A percentile compares a stretch with the other conserved stretches of the same genome.
Evolutionary conservation across 2,329 filamentous ascomycete species (phyloP).

Genomic region (Penicillium expansum): DNA sequence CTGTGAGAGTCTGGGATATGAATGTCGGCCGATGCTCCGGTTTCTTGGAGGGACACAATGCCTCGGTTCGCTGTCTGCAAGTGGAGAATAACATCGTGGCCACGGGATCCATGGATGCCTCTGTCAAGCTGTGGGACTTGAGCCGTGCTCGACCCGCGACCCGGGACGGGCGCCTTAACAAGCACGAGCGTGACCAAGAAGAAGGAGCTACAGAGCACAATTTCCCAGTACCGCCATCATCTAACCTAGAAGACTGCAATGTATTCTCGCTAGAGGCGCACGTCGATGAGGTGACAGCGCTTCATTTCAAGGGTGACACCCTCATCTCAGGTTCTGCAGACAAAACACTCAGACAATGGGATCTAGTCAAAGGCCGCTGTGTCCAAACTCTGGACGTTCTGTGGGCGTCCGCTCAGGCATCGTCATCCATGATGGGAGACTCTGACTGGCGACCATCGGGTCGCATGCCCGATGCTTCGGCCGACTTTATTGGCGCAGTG

Average conservation of each 20-base stretch:
- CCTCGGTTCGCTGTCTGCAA: slow-evolving; percentile 87
- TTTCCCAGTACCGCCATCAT: slow-evolving; percentile 64
- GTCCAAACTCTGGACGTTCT: slow-evolving; percentile 96
- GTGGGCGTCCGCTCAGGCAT: slow-evolving; percentile 93
- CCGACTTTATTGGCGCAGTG: slow-evolving; percentile 90
- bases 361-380: slow-evolving; percentile 93
- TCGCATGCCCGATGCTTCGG: slow-evolving; percentile 63
- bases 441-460: slow-evolving; percentile 67
- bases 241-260: slow-evolving; percentile 83
- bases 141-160: slow-evolving; percentile 83
- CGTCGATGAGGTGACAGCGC: slow-evolving; percentile 88
- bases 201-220: slow-evolving; percentile 46
- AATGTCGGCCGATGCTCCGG: slow-evolving; percentile 92
- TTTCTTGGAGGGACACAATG: slow-evolving; percentile 86
- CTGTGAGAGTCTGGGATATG: slow-evolving; percentile 92
- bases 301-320: slow-evolving; percentile 85
- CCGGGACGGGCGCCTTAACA: slow-evolving; percentile 52
- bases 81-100: slow-evolving; percentile 94
- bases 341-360: slow-evolving; percentile 97
- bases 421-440: slow-evolving; percentile 62
- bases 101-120: slow-evolving; percentile 91
- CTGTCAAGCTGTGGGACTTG: slow-evolving; percentile 91
- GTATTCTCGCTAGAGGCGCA: slow-evolving; percentile 88
- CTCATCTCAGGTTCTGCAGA: slow-evolving; percentile 94
- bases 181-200: slow-evolving; percentile 46